Conservation (phyloP, 169 alveolate genomes). For the Eimeria zaria region DNA sequence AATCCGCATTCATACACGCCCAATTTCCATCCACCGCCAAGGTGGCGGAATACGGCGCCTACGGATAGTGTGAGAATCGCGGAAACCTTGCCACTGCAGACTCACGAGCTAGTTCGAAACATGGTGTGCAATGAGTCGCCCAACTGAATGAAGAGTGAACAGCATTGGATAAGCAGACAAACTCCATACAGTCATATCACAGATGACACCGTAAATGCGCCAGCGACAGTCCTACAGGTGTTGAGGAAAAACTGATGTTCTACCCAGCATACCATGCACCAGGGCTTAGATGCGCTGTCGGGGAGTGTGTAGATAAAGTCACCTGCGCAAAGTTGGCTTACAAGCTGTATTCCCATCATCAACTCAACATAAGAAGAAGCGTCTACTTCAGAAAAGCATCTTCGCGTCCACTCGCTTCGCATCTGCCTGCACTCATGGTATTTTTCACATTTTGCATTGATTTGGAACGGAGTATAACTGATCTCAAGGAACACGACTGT, state of each 20-base stretch:
- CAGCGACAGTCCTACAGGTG: not conserved
- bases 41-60: not conserved
- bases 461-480: too few relatives aligned
- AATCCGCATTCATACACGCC: not conserved
- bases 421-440: not conserved
- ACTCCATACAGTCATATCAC: not conserved
- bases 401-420: not conserved
- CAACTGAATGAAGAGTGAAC: not conserved
- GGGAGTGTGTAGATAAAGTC: not conserved
- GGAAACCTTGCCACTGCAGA: not conserved
- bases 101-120: not conserved
- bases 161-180: not conserved
- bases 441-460: too few relatives aligned
- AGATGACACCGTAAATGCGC: not conserved
- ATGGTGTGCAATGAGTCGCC: not conserved
- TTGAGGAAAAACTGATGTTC: not conserved
- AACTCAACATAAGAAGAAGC: not conserved
- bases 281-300: not conserved
- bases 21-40: not conserved
- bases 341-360: not conserved
- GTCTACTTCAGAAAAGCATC: not conserved
- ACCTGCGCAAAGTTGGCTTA: not conserved
- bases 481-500: not conserved
- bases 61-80: not conserved
- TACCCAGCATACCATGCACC: not conserved